Conservation (phyloP, 768 basidiomycete species). For the Leucocoprinus birnbaumii region DNA sequence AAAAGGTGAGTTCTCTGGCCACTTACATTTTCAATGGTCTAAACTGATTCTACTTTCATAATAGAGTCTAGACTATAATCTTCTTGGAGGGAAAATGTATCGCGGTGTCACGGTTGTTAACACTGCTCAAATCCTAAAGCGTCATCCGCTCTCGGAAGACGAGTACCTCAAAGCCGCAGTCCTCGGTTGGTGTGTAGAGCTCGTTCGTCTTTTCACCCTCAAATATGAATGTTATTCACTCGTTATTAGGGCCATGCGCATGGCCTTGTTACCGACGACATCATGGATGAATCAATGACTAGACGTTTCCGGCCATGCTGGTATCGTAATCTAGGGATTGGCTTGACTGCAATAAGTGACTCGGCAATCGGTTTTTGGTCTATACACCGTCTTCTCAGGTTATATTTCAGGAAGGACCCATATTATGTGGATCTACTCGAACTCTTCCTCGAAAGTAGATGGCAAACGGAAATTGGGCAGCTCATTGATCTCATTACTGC, state of each 20-base stretch:
- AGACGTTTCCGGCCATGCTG: slow-evolving; percentile 95
- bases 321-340: slow-evolving; percentile 67
- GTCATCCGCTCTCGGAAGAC: slow-evolving; percentile 63
- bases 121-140: slow-evolving; percentile 84
- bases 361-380: slow-evolving; percentile 93
- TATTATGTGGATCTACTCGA: slow-evolving; percentile 92
- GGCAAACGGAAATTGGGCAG: slow-evolving; percentile 96
- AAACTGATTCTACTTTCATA: no score
- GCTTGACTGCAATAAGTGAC: slow-evolving; percentile 92
- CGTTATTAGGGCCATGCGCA: slow-evolving; percentile 83
- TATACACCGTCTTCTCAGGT: slow-evolving; percentile 88
- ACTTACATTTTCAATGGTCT: no score
- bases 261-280: slow-evolving; percentile 96
- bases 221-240: background rate
- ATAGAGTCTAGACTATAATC: slow-evolving; percentile 91
- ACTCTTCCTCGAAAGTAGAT: slow-evolving; percentile 85
- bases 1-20: no score
- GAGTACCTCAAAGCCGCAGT: slow-evolving; percentile 89
- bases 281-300: slow-evolving; percentile 95
- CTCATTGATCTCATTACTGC: slow-evolving; percentile 95
- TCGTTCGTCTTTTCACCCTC: slow-evolving; percentile 53
- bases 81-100: slow-evolving; percentile 96
- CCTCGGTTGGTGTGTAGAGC: slow-evolving; percentile 94
- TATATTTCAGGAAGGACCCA: slow-evolving; percentile 39
- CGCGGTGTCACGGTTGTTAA: slow-evolving; percentile 96